phyloP scores from a whole-genome alignment of 345 rosid genomes.

The Salix exigua region DNA sequence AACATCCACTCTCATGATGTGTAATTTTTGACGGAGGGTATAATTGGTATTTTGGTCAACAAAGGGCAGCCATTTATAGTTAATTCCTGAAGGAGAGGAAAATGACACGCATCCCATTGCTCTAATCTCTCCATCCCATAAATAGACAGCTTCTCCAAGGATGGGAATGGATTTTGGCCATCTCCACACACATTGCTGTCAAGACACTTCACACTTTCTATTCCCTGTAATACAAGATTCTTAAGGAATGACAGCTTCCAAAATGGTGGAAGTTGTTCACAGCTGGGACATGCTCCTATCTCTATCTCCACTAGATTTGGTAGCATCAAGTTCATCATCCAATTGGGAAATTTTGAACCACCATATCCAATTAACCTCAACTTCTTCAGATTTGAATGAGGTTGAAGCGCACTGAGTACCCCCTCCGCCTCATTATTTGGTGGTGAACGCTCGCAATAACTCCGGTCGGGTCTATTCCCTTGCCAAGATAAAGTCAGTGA shows the following conservation, averaged over 20 bases:
- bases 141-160: too few relatives aligned
- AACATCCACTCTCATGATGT: not conserved
- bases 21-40: not conserved
- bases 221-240: not conserved
- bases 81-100: too few relatives aligned
- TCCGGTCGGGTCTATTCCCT: not conserved
- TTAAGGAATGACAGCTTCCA: conserved; percentile 2
- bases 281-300: not conserved
- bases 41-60: too few relatives aligned
- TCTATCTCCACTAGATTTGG: not conserved
- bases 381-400: not conserved
- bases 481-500: not conserved
- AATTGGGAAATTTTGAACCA: conserved; percentile 6
- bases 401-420: not conserved
- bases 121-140: too few relatives aligned
- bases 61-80: too few relatives aligned
- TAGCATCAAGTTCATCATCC: not conserved
- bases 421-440: not conserved
- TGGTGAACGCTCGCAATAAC: too few relatives aligned
- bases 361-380: not conserved
- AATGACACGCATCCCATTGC: too few relatives aligned
- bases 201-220: not conserved
- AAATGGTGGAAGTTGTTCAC: conserved; percentile 10
- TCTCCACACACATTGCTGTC: not conserved
- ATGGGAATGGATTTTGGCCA: not conserved